These are phyloP conservation scores for Trichophyton rubrum DNA, from an alignment of 2,329 filamentous ascomycete genomes.

Conservation along the genomic window DNA sequence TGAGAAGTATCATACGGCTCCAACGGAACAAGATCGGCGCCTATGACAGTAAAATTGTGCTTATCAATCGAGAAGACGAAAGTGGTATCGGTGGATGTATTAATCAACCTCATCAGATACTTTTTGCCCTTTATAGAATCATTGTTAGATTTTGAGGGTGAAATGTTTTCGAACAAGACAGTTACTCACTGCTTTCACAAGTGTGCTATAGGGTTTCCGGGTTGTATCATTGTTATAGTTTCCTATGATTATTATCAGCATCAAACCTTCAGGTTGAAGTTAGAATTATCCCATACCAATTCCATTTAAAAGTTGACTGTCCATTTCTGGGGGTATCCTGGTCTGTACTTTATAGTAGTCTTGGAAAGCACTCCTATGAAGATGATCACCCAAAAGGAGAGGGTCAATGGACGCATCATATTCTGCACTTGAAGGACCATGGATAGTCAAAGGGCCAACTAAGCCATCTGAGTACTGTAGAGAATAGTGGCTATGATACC, in stretches of 20 bases:
- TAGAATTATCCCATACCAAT: slow-evolving; percentile 7
- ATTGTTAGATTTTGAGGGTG: neutral
- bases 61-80: slow-evolving; percentile 41
- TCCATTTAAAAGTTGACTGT: slow-evolving; percentile 16
- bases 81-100: slow-evolving; percentile 36
- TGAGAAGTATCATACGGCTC: slow-evolving; percentile 40
- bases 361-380: slow-evolving; percentile 4
- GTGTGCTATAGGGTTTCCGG: slow-evolving; percentile 6
- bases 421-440: slow-evolving; percentile 28
- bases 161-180: neutral
- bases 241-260: neutral
- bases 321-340: slow-evolving; percentile 12
- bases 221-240: neutral
- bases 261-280: neutral
- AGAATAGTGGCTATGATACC: slow-evolving; percentile 23
- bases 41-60: slow-evolving; percentile 46
- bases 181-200: slow-evolving; percentile 8
- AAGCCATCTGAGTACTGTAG: slow-evolving; percentile 22
- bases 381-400: neutral
- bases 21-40: slow-evolving; percentile 45
- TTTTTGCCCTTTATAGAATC: slow-evolving; percentile 17
- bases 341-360: slow-evolving; percentile 1
- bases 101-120: slow-evolving; percentile 25
- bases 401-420: slow-evolving; percentile 20
- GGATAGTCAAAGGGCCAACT: slow-evolving; percentile 22